These are phyloP conservation scores for Musa schizocarpa DNA, from an alignment of 176 grass and related monocot genomes.

Conservation along the genomic window DNA sequence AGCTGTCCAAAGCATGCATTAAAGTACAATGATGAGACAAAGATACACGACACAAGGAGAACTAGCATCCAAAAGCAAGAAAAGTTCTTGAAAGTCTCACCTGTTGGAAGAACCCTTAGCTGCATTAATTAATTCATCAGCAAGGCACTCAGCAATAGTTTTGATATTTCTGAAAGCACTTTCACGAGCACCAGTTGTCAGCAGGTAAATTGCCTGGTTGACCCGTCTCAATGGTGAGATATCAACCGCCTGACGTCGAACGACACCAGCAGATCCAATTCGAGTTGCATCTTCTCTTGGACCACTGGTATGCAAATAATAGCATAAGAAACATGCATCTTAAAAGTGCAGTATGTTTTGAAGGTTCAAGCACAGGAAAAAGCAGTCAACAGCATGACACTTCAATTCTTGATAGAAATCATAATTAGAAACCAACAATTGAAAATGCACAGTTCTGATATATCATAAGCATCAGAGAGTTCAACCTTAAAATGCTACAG, in stretches of 20 bases:
- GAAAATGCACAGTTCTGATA: no score
- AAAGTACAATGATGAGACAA: no score
- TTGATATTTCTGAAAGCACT: conserved; percentile 21
- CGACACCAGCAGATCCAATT: conserved; percentile 19
- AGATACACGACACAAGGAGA: neutral
- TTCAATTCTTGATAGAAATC: no score
- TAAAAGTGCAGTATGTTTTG: neutral
- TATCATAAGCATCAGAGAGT: no score
- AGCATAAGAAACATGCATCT: neutral
- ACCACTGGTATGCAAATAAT: neutral
- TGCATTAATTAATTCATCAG: conserved; percentile 20
- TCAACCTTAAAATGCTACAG: no score
- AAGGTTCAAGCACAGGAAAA: no score
- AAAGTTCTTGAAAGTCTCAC: neutral
- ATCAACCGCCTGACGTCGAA: conserved; percentile 14
- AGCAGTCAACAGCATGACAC: no score
- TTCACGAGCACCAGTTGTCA: conserved; percentile 18
- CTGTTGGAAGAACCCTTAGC: conserved; percentile 20
- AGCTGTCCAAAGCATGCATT: neutral
- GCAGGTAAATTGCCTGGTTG: conserved; percentile 19
- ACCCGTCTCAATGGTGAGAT: conserved; percentile 15
- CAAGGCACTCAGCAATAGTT: conserved; percentile 13
- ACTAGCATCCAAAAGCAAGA: neutral
- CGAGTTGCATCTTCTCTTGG: conserved; percentile 19
- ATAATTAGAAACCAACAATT: no score